Percentiles rank a stretch among this genome's conserved stretches.
Evolutionary conservation across 305 asterid genomes (phyloP).

Genomic region (Fraxinus greggii): DNA sequence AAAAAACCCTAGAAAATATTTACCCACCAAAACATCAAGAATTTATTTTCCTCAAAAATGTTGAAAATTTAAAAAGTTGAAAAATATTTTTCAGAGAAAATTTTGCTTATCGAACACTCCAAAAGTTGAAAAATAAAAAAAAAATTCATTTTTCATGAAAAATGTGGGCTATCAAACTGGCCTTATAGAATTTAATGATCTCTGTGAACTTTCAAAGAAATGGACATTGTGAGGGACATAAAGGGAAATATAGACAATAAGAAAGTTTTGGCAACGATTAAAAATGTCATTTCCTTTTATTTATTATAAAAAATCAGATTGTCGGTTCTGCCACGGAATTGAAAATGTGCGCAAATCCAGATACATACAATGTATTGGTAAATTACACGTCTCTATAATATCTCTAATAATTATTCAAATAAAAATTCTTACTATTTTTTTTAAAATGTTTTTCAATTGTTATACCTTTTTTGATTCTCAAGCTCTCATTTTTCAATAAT

Average conservation of each 20-base stretch:
- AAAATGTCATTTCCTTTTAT: neutral
- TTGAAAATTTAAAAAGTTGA: too few relatives aligned
- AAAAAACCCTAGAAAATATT: too few relatives aligned
- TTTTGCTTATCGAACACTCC: too few relatives aligned
- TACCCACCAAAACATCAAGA: too few relatives aligned
- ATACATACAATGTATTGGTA: neutral
- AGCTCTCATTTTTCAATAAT: too few relatives aligned
- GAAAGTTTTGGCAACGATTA: neutral
- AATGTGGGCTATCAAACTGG: too few relatives aligned
- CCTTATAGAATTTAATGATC: too few relatives aligned
- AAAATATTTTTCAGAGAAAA: too few relatives aligned
- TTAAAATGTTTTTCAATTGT: too few relatives aligned
- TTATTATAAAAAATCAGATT: neutral
- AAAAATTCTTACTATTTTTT: neutral
- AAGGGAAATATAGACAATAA: neutral
- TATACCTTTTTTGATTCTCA: neutral
- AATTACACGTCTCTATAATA: neutral
- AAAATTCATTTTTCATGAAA: too few relatives aligned
- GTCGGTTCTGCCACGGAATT: slow-evolving; percentile 35
- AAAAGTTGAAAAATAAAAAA: too few relatives aligned
- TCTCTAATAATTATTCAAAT: neutral
- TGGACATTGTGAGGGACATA: neutral
- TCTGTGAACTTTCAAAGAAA: neutral
- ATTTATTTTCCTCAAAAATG: too few relatives aligned
- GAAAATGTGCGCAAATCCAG: slow-evolving; percentile 30